Evolutionary conservation across 352 stramenopile genomes (phyloP), one percentile per base, ranked within the genome.

Genomic region (Achlya hypogyna): DNA sequence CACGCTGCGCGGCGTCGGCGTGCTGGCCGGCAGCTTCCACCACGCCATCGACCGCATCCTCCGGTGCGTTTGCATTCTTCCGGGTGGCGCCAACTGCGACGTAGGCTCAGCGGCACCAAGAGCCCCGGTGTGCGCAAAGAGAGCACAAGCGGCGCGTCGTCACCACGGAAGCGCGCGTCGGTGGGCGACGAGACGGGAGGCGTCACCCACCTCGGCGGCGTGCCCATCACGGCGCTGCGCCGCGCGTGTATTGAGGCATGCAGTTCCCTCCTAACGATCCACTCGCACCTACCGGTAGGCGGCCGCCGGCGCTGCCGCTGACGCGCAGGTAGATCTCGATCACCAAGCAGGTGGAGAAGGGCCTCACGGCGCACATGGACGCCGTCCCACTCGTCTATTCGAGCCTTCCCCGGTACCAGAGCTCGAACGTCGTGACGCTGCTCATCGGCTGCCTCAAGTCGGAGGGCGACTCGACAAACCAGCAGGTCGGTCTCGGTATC

Each of bases 361-460:
- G 80, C 22, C 79, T 91, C 31, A 80, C 91, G 27, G 66, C 76
- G 9, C 75, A 84, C 5, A 91, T 93, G 83, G 58, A 72, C 16
- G 79, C 81, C 91, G 51, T 56, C 16, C 72, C 77, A 51, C 82
- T 83, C 32, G 49, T 95, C 31, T 91, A 87, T 70, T 91, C 86
- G n/a, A 86, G 70, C 12, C 64, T 95, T 53, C 86, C 86, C 0
- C 92, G 91, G 62, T 87, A 91, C 53, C 89, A 82, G 16, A 92
- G 79, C 71, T 93, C 86, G 16, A 91, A 95, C 53, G 82, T 95
- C 32, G 83, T 95, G 16, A 84, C 79, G 23, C 65, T 95, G 9
- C 68, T 95, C 18, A 89, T 90, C 74, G 89, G 85, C 54, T 82
- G 81, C 16, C 82, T 92, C 51, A 95, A 95, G 58, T 82, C 74